These are phyloP conservation scores for Pelargonium cotyledonis DNA, from an alignment of 441 rosid genomes.

Conservation along the genomic window DNA sequence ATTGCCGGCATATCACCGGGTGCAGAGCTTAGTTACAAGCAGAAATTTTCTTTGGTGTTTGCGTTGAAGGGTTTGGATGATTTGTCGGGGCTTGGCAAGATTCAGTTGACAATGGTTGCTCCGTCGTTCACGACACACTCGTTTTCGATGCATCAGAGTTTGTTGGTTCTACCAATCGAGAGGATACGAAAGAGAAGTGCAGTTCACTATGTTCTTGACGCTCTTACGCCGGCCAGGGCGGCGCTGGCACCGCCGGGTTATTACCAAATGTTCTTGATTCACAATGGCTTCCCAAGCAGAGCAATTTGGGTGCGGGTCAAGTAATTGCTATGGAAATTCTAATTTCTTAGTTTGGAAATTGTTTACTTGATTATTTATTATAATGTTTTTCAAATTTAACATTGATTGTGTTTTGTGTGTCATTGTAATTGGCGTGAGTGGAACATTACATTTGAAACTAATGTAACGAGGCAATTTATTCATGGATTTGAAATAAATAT, in stretches of 20 bases:
- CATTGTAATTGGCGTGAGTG: no score
- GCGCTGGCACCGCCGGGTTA: constrained; percentile 71
- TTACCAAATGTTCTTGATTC: constrained; percentile 67
- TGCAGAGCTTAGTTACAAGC: background rate
- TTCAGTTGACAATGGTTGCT: constrained; percentile 37
- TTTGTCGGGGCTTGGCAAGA: background rate
- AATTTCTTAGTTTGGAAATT: no score
- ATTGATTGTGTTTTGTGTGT: no score
- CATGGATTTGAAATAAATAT: no score
- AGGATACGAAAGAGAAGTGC: constrained; percentile 27
- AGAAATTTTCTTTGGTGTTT: background rate
- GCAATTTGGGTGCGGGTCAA: background rate
- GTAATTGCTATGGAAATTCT: no score
- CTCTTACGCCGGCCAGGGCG: constrained; percentile 35
- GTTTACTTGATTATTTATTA: no score
- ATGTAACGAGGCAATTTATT: no score
- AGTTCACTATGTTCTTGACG: constrained; percentile 36
- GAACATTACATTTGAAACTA: no score
- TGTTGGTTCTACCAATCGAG: constrained; percentile 41
- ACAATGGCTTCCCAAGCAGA: constrained; percentile 52
- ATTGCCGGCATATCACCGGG: background rate
- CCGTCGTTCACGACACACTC: constrained; percentile 84
- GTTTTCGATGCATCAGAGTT: constrained; percentile 66
- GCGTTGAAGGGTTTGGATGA: no score
- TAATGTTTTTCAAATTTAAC: no score